phyloP scores from a whole-genome alignment of 140 eudicot species.

The Stevia rebaudiana region DNA sequence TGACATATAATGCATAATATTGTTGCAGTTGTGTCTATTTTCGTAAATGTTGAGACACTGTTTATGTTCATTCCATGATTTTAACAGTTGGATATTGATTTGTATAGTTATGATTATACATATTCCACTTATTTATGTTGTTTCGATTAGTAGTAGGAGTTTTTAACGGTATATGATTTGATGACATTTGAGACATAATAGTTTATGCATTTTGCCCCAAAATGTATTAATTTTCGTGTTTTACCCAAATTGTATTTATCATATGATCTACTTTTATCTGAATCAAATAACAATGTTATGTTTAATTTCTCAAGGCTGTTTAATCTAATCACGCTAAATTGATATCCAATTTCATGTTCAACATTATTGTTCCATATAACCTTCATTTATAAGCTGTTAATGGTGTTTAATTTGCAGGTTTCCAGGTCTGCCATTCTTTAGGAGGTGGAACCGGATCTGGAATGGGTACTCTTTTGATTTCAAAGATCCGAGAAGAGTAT shows the following conservation, averaged over 20 bases:
- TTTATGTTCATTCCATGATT: not conserved
- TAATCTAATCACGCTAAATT: not conserved
- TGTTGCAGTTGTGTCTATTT: not conserved
- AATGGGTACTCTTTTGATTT: constrained; percentile 60
- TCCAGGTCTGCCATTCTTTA: constrained; percentile 64
- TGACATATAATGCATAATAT: not conserved
- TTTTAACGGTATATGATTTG: no score
- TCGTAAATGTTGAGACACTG: not conserved
- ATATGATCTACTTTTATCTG: not conserved
- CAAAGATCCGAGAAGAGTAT: constrained; percentile 61
- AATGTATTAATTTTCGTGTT: not conserved
- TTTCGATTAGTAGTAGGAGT: no score
- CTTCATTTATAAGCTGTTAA: not conserved
- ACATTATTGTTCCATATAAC: not conserved
- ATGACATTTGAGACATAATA: no score
- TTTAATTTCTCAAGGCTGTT: not conserved
- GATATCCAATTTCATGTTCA: not conserved
- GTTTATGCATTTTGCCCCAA: not conserved
- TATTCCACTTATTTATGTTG: no score
- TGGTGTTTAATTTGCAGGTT: constrained; percentile 34
- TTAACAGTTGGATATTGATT: not conserved
- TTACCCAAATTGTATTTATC: not conserved
- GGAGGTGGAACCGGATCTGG: constrained; percentile 77
- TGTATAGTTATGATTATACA: no score
- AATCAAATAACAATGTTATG: not conserved